A percentile compares a stretch with the other conserved stretches of the same genome.
Evolutionary conservation across 768 basidiomycete genomes (phyloP).

Genomic region (Lactarius evosmus): DNA sequence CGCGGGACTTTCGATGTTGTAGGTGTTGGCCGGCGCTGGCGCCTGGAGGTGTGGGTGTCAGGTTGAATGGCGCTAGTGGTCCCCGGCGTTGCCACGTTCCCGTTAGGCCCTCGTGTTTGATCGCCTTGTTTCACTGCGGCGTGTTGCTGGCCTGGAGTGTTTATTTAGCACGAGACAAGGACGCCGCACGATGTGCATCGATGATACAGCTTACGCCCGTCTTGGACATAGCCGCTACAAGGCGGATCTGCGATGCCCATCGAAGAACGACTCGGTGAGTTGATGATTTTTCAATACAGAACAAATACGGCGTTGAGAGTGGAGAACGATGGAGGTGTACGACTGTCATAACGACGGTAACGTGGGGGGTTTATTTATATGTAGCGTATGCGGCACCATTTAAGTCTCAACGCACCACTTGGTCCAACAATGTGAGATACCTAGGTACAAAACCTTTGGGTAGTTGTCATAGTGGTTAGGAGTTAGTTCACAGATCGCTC

Average conservation of each 20-base stretch:
- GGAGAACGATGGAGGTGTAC: too few relatives aligned
- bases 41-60: background rate
- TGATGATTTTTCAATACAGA: too few relatives aligned
- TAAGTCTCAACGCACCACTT: too few relatives aligned
- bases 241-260: background rate
- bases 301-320: too few relatives aligned
- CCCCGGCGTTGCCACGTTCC: background rate
- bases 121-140: background rate
- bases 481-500: too few relatives aligned
- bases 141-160: background rate
- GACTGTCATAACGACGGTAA: too few relatives aligned
- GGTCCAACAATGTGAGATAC: too few relatives aligned
- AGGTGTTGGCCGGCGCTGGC: background rate
- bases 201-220: background rate
- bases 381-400: too few relatives aligned
- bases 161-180: background rate
- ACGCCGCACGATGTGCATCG: background rate
- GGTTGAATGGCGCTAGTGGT: background rate
- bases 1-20: background rate
- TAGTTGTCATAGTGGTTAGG: too few relatives aligned
- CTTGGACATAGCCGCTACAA: background rate
- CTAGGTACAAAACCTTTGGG: too few relatives aligned
- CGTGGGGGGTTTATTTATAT: too few relatives aligned
- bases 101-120: background rate
- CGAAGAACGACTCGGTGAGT: background rate